Evolutionary conservation across 495 filamentous ascomycete genomes (phyloP).

Genomic region (Hyaloscypha hepaticicola): DNA sequence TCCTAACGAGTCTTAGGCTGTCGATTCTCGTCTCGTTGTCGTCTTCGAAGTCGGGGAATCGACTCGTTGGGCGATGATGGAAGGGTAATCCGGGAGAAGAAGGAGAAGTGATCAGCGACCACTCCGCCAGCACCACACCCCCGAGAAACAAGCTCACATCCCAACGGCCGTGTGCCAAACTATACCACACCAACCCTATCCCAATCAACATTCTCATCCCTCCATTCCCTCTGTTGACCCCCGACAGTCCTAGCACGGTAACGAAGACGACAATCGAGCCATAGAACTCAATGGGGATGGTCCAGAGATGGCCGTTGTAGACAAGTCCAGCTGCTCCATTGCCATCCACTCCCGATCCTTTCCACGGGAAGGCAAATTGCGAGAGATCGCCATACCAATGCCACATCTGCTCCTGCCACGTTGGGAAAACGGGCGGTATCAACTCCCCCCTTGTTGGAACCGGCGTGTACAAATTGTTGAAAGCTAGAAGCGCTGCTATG

Average conservation of each 20-base stretch:
- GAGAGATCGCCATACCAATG: slow-evolving; percentile 47
- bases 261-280: slow-evolving; percentile 64
- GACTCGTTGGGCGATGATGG: too few species aligned
- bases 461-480: not conserved
- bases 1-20: too few species aligned
- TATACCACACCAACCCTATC: slow-evolving; percentile 39
- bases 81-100: too few species aligned
- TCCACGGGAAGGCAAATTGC: slow-evolving; percentile 33
- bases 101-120: slow-evolving; percentile 43
- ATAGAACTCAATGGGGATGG: slow-evolving; percentile 67
- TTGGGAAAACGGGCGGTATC: slow-evolving; percentile 31
- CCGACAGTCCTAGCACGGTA: slow-evolving; percentile 52
- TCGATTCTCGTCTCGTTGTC: too few species aligned
- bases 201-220: slow-evolving; percentile 29
- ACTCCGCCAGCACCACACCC: slow-evolving; percentile 59
- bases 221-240: slow-evolving; percentile 42
- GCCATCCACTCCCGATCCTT: slow-evolving; percentile 42
- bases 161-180: slow-evolving; percentile 54
- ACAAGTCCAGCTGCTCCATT: slow-evolving; percentile 35
- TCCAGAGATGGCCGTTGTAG: slow-evolving; percentile 70
- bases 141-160: slow-evolving; percentile 46
- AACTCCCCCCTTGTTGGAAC: slow-evolving; percentile 1
- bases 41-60: not conserved
- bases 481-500: slow-evolving; percentile 38
- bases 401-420: slow-evolving; percentile 45